Conservation (phyloP, 257 asterid genomes). For the Solanum dulcamara region DNA sequence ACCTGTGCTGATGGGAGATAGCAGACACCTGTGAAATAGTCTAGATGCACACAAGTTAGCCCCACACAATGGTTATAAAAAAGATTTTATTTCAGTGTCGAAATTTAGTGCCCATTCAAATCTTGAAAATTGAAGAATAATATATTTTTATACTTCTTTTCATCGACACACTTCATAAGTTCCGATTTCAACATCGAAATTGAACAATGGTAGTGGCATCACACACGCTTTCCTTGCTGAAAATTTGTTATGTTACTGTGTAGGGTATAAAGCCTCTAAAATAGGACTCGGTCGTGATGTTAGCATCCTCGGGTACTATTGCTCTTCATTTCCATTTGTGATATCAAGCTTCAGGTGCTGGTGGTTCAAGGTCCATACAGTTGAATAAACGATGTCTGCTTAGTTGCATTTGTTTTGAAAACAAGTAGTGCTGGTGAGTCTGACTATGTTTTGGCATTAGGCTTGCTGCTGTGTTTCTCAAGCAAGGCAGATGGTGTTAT, state of each 20-base stretch:
- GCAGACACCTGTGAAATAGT: background rate
- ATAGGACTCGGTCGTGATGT: background rate
- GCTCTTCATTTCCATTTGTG: background rate
- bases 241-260: background rate
- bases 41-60: background rate
- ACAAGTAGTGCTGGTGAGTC: background rate
- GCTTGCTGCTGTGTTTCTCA: background rate
- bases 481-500: background rate
- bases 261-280: constrained; percentile 15
- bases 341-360: background rate
- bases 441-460: background rate
- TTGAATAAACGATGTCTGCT: background rate
- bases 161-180: background rate
- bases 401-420: background rate
- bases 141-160: background rate
- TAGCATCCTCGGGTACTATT: background rate
- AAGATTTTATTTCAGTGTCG: background rate
- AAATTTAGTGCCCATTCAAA: background rate
- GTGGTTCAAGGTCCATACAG: background rate
- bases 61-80: background rate
- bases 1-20: background rate
- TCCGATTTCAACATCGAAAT: background rate
- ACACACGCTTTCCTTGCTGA: background rate
- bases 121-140: background rate
- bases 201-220: background rate